phyloP scores from a whole-genome alignment of 257 asterid genomes.

The Solanum chilense region DNA sequence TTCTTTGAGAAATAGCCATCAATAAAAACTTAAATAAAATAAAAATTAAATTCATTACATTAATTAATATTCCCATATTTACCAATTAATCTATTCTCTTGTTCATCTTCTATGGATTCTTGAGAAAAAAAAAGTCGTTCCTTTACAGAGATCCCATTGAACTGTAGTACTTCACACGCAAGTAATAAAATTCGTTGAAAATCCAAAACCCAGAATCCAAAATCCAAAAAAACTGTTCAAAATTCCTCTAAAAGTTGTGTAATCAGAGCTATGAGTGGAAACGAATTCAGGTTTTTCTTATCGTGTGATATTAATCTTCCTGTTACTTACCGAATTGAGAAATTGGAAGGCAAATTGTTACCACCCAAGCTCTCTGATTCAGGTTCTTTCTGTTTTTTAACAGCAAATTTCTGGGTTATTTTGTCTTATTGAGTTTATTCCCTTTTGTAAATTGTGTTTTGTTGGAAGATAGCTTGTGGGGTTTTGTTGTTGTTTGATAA shows the following conservation, averaged over 20 bases:
- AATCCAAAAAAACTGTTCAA: neutral
- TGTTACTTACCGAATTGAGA: slow-evolving; percentile 78
- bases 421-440: neutral
- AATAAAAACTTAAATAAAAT: neutral
- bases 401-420: neutral
- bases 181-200: neutral
- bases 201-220: neutral
- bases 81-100: neutral
- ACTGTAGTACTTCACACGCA: neutral
- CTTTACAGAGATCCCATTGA: neutral
- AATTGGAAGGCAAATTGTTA: slow-evolving; percentile 73
- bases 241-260: neutral
- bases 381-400: slow-evolving; percentile 22
- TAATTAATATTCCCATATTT: neutral
- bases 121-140: neutral
- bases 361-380: slow-evolving; percentile 35
- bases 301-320: slow-evolving; percentile 96
- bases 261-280: slow-evolving; percentile 43
- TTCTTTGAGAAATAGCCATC: neutral
- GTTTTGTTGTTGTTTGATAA: neutral
- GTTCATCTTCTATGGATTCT: neutral
- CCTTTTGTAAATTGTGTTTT: neutral
- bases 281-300: slow-evolving; percentile 85
- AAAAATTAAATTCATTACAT: neutral
- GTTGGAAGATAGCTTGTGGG: neutral